Conservation (phyloP, 495 filamentous ascomycete genomes). For the Hypoxylon perforatum region DNA sequence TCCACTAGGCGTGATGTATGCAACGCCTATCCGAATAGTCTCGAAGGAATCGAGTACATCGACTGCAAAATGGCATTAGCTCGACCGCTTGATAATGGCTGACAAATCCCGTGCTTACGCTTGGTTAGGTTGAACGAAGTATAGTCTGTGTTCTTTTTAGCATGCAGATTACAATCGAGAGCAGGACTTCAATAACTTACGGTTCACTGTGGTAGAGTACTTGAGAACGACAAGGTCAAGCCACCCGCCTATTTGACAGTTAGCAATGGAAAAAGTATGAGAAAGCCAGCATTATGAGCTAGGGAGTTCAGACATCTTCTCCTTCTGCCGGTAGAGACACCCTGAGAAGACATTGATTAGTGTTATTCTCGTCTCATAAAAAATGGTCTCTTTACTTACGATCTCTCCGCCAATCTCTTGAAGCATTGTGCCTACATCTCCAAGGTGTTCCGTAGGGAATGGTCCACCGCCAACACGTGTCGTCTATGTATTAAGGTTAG, state of each 20-base stretch:
- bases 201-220: slow-evolving; percentile 75
- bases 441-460: slow-evolving; percentile 84
- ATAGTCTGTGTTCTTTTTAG: slow-evolving; percentile 60
- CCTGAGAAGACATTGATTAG: slow-evolving; percentile 55
- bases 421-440: slow-evolving; percentile 59
- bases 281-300: too few relatives aligned
- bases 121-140: slow-evolving; percentile 86
- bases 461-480: slow-evolving; percentile 82
- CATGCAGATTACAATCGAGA: neutral
- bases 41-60: slow-evolving; percentile 89
- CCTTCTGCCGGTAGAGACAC: slow-evolving; percentile 84
- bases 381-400: slow-evolving; percentile 10
- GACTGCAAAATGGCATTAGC: slow-evolving; percentile 51
- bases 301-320: slow-evolving; percentile 63
- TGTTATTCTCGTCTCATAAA: neutral
- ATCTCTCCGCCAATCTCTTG: slow-evolving; percentile 56
- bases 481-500: slow-evolving; percentile 51
- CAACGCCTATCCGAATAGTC: slow-evolving; percentile 82
- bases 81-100: neutral
- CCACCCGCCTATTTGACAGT: slow-evolving; percentile 69
- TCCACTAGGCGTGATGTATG: slow-evolving; percentile 68
- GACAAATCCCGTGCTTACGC: neutral
- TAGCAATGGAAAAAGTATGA: too few relatives aligned
- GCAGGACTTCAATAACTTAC: slow-evolving; percentile 3
- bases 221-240: slow-evolving; percentile 85